These are phyloP conservation scores for Syzygium aqueum DNA, from an alignment of 345 rosid genomes.

Conservation along the genomic window DNA sequence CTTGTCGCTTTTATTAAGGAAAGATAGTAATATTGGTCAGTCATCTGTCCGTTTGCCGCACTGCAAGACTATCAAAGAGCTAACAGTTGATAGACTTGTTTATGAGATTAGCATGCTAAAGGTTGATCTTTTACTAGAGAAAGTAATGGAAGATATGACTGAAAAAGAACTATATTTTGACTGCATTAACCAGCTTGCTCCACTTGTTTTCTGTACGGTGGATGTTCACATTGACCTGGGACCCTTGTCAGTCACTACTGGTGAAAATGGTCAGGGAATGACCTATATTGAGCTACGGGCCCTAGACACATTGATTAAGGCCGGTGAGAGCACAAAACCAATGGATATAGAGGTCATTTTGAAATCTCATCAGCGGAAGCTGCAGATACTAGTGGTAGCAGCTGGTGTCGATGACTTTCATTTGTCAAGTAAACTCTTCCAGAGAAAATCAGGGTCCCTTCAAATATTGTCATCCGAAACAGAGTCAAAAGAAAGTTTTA, in stretches of 20 bases:
- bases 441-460: conserved; percentile 17
- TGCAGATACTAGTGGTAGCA: conserved; percentile 54
- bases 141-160: conserved; percentile 57
- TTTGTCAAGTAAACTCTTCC: conserved; percentile 20
- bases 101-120: conserved; percentile 72
- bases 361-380: conserved; percentile 72
- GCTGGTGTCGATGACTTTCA: conserved; percentile 39
- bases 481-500: conserved; percentile 26
- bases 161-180: conserved; percentile 63
- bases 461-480: conserved; percentile 22
- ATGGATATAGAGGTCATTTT: conserved; percentile 51
- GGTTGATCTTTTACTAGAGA: conserved; percentile 66
- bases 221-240: conserved; percentile 30
- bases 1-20: conserved; percentile 51
- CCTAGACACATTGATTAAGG: conserved; percentile 53
- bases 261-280: conserved; percentile 28
- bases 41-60: conserved; percentile 46
- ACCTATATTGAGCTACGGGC: conserved; percentile 62
- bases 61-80: conserved; percentile 53
- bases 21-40: conserved; percentile 24
- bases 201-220: conserved; percentile 59
- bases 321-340: conserved; percentile 60
- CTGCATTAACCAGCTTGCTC: conserved; percentile 60
- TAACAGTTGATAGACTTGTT: conserved; percentile 47
- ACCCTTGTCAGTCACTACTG: conserved; percentile 22